phyloP scores from a whole-genome alignment of 2,329 filamentous ascomycete genomes.

The Lithohypha guttulata region DNA sequence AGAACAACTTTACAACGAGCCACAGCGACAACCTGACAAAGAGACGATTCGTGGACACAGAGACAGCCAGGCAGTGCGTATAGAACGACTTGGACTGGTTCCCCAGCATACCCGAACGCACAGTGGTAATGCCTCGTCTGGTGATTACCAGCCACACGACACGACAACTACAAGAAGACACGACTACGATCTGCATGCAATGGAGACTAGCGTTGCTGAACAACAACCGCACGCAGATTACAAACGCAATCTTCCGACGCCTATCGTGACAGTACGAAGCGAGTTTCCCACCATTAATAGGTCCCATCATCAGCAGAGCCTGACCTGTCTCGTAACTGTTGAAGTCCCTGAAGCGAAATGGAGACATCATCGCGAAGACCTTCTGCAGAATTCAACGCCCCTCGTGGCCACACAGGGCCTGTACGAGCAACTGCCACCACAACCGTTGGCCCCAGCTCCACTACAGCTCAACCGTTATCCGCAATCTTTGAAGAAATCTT shows the following conservation, averaged over 20 bases:
- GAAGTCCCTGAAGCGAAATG: conserved; percentile 90
- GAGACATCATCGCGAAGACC: conserved; percentile 72
- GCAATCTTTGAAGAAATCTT: conserved; percentile 25
- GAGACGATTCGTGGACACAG: conserved; percentile 31
- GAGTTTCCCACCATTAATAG: conserved; percentile 91
- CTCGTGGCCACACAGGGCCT: no score
- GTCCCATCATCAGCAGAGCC: conserved; percentile 84
- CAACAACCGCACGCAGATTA: conserved; percentile 53
- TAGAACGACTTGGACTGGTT: conserved; percentile 34
- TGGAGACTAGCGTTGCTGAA: conserved; percentile 75
- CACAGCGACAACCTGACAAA: conserved; percentile 18
- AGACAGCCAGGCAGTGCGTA: conserved; percentile 32
- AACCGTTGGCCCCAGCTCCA: conserved; percentile 40
- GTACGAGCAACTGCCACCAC: neutral
- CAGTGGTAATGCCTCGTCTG: conserved; percentile 62
- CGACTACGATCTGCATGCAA: conserved; percentile 91
- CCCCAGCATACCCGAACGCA: conserved; percentile 60
- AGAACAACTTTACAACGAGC: conserved; percentile 16
- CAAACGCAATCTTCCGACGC: conserved; percentile 80
- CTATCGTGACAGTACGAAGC: conserved; percentile 85
- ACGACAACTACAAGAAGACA: conserved; percentile 51
- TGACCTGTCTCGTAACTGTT: conserved; percentile 88
- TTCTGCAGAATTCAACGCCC: conserved; percentile 37
- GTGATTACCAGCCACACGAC: conserved; percentile 59
- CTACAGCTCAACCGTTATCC: conserved; percentile 34